Evolutionary conservation across 805 yeast species (phyloP), one percentile per base, ranked within the genome.

Genomic region (Pichia sporocuriosa): DNA sequence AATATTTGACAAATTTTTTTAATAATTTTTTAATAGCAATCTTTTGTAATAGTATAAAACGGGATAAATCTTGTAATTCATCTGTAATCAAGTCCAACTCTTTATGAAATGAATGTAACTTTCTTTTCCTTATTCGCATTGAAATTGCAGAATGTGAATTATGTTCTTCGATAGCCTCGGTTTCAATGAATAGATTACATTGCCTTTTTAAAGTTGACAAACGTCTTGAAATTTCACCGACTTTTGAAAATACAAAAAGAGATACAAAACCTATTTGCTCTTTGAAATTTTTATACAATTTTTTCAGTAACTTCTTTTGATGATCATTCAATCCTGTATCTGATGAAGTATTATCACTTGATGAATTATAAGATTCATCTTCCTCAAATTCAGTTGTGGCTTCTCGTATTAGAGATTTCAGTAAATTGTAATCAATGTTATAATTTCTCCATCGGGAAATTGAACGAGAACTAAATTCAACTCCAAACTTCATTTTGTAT

Each of bases 371-470:
- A 12, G n/a, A n/a, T n/a, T n/a, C n/a, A n/a, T n/a, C n/a, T n/a
- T 26, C 40, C 15, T 53, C 41, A 20, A 33, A 26, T 3, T 43
- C 51, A 1, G 66, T 56, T 1, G 90, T 82, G 8, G 79, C 77
- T 17, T 60, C 57, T 52, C 80, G 72, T 44, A 89, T 85, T 34
- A 73, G 69, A 4, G 63, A 62, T 61, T 88, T 89, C 43, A 89
- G 59, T 28, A 79, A 84, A 50, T 86, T 82, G 62, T 89, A 89
- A 55, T 86, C 88, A 31, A 89, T 70, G 59, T 89, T 87, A 62
- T 85, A 81, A 47, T 76, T 74, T 53, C 75, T 74, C 97, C 97
- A 89, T 65, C 85, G 93, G 2, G 89, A 87, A 20, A 87, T 83
- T 11, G 95, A 83, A 51, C 86, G 71, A 49, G 75, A 78, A 40